phyloP scores from a whole-genome alignment of 2,329 filamentous ascomycete genomes.

The Fusarium subtropicale region DNA sequence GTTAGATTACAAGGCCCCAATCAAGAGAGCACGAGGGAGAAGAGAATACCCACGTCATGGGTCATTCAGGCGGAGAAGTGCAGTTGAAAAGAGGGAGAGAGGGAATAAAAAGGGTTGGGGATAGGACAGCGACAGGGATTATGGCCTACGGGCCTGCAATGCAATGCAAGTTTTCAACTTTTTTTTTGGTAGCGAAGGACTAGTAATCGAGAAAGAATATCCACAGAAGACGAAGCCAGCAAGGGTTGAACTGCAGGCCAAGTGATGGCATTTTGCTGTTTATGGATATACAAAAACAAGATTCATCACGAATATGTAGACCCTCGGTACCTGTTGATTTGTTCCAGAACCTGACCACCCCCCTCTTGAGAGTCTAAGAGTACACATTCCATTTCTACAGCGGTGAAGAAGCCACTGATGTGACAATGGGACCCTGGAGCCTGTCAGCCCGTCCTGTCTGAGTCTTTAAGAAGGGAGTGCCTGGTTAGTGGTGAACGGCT shows the following conservation, averaged over 20 bases:
- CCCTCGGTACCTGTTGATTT: too few relatives aligned
- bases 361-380: too few relatives aligned
- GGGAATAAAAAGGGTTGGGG: constrained; percentile 21
- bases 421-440: background rate
- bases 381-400: constrained; percentile 17
- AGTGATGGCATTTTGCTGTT: background rate
- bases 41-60: constrained; percentile 45
- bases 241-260: constrained; percentile 11
- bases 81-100: constrained; percentile 3
- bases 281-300: constrained; percentile 26
- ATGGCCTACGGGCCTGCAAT: constrained; percentile 3
- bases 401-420: constrained; percentile 35
- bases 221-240: background rate
- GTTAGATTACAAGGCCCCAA: constrained; percentile 41
- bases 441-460: background rate
- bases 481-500: constrained; percentile 17
- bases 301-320: constrained; percentile 7
- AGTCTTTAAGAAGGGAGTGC: constrained; percentile 8
- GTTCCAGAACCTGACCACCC: constrained; percentile 34
- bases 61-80: constrained; percentile 16
- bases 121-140: constrained; percentile 11
- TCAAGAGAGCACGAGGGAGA: constrained; percentile 38
- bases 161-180: constrained; percentile 25
- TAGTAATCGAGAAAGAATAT: background rate
- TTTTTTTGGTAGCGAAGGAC: constrained; percentile 21